A percentile compares a stretch with the other conserved stretches of the same genome.
Conservation (phyloP, 352 stramenopile species). For the Phytophthora pini region DNA sequence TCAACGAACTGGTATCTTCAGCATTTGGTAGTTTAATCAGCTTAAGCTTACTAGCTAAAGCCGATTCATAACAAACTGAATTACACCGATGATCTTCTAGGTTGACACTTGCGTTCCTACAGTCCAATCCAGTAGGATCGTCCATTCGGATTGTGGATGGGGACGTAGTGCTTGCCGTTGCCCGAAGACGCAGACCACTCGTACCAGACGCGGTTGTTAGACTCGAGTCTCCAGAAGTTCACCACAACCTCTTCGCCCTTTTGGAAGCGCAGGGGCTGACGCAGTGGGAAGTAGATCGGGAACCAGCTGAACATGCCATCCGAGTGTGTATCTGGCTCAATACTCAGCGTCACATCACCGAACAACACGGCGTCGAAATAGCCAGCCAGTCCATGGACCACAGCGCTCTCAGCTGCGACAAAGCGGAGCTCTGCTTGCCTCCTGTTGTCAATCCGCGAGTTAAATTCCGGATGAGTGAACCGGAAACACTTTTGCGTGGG, state of each 20-base stretch:
- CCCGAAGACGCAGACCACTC: slow-evolving; percentile 93
- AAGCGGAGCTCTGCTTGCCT: slow-evolving; percentile 71
- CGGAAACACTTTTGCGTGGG: slow-evolving; percentile 92
- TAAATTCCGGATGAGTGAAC: slow-evolving; percentile 93
- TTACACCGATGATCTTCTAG: slow-evolving; percentile 1
- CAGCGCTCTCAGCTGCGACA: slow-evolving; percentile 53
- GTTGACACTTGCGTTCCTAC: slow-evolving; percentile 42
- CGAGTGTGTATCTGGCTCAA: slow-evolving; percentile 95
- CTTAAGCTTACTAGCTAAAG: slow-evolving; percentile 7
- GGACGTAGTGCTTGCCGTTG: slow-evolving; percentile 50
- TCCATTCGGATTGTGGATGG: slow-evolving; percentile 98
- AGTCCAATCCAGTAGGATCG: slow-evolving; percentile 96
- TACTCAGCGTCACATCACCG: slow-evolving; percentile 93
- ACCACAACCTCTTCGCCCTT: slow-evolving; percentile 83
- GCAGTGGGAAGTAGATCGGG: slow-evolving; percentile 98
- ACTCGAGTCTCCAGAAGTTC: slow-evolving; percentile 93
- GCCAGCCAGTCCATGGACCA: slow-evolving; percentile 95
- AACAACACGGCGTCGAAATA: slow-evolving; percentile 98
- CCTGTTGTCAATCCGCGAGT: slow-evolving; percentile 84
- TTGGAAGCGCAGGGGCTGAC: slow-evolving; percentile 87
- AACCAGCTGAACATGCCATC: slow-evolving; percentile 99
- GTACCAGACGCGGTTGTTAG: slow-evolving; percentile 96
- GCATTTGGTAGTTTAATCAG: slow-evolving; percentile 9
- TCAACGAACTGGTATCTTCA: slow-evolving; percentile 1
- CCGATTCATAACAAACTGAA: slow-evolving; percentile 6